Evolutionary conservation across 208 protist species (phyloP), one percentile per base, ranked within the genome.

Genomic region (Leishmania gerbilli): DNA sequence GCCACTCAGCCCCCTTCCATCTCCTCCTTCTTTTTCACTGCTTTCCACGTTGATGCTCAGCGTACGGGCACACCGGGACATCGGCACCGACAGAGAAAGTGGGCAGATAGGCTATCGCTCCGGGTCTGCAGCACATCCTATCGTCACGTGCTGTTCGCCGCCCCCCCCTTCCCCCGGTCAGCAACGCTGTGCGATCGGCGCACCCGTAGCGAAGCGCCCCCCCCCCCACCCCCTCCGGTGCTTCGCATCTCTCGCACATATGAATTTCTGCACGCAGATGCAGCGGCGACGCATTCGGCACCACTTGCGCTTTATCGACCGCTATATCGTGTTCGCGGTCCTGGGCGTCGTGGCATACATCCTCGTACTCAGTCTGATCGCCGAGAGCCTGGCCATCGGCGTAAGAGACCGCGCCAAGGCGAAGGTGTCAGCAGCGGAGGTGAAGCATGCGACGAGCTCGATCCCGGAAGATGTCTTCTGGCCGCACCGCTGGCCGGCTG

Each of bases 271-370:
- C 42, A 31, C 2, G 37, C 27, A 19, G 42, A 72, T 71, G 51
- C 56, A 72, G 64, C 64, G 71, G 8, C 77, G 72, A 27, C 77
- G 65, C 47, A 7, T 81, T 24, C 69, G 79, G 21, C 79, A 69
- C 13, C 60, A 77, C 8, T 60, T 84, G 79, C 81, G 78, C 76
- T 55, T 58, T 51, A 5, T 86, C 19, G 88, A 91, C 34, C 15
- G 47, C 45, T 87, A 89, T 55, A 27, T 83, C 40, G 79, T 89
- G 55, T 74, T 87, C 19, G 88, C 88, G 45, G 56, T 83, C 6
- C 0, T 84, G 34, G 85, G 83, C 11, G 77, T 91, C 15, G 7
- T 87, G 5, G 51, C 53, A 6, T 89, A 86, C 77, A 79, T 89
- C 34, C 19, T 88, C 7, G 45, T 83, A 11, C 56, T 86, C 34